A percentile compares a stretch with the other conserved stretches of the same genome.
phyloP scores from a whole-genome alignment of 75 land plant genomes.

The Cryptomeria japonica region DNA sequence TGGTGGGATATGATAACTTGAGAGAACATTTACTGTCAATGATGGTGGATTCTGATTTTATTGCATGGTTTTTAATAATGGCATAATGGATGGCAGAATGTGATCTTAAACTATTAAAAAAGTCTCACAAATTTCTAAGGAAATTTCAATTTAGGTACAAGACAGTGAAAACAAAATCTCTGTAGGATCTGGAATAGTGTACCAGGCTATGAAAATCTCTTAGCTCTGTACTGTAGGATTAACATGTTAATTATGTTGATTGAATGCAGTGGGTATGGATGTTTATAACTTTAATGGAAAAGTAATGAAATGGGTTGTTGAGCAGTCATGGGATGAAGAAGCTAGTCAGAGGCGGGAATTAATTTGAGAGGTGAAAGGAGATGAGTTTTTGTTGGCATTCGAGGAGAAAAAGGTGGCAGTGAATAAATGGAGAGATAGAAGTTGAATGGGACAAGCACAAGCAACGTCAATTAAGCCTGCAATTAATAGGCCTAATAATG shows the following conservation, averaged over 20 bases:
- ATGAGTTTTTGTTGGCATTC: neutral
- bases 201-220: too few species aligned
- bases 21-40: neutral
- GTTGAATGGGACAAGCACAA: neutral
- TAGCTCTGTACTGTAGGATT: too few species aligned
- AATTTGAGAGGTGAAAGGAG: neutral
- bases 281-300: neutral
- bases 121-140: too few species aligned
- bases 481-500: conserved; percentile 3
- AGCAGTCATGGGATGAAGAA: neutral
- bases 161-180: too few species aligned
- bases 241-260: neutral
- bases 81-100: too few species aligned
- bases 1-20: neutral
- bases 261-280: neutral
- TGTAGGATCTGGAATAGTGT: too few species aligned
- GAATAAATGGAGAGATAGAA: neutral
- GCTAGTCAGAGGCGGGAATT: neutral
- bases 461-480: neutral
- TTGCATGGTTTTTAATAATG: too few species aligned
- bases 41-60: neutral
- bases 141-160: too few species aligned
- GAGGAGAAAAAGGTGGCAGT: neutral
- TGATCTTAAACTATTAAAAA: too few species aligned
- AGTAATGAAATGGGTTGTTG: neutral